Evolutionary conservation across 2,329 filamentous ascomycete species (phyloP), one percentile per base, ranked within the genome.

Genomic region (Cladorrhinum sp.): DNA sequence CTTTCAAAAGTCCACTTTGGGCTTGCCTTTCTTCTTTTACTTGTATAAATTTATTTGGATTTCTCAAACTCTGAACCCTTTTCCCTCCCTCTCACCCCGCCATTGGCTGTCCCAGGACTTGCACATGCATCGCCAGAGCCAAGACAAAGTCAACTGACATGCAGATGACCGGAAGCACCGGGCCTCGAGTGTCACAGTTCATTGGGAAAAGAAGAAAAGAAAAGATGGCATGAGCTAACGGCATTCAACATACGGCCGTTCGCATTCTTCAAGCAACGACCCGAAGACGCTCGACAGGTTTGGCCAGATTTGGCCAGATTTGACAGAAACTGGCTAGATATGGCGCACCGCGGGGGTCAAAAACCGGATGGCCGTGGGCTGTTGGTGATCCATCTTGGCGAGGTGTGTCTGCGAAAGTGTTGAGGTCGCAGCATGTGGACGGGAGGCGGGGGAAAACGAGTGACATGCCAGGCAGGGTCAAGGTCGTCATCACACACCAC

Each of bases 401-500:
- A 24, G 21, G 24, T 18, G 21, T 51, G 24, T 28, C 4, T 28
- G 26, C 26, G 24, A 26, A 51, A 26, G 20, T 51, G 42, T 46
- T 46, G 49, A 51, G 49, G 49, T 51, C 49, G 26, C 49, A 51
- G 49, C 49, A 51, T 51, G 49, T 51, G 49, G 49, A 36, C 21
- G 21, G 49, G 20, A 51, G 21, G 49, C 4, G 49, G 9, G 14
- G 21, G 7, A 18, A 21, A 50, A 24, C 46, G 46, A 50, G 49
- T 51, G 14, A 51, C 49, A 12, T 26, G 7, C 14, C 18, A 10
- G 10, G 5, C 49, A 51, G 49, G 49, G 49, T 51, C 57, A 42
- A 23, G 42, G 14, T 46, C 42, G 42, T 46, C 42, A 46, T 46
- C 42, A 21, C 42, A 18, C 42, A 46, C 42, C n/a, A 14, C n/a